These are phyloP conservation scores for Whalleya microplaca DNA, from an alignment of 2,329 filamentous ascomycete genomes.

Conservation along the genomic window DNA sequence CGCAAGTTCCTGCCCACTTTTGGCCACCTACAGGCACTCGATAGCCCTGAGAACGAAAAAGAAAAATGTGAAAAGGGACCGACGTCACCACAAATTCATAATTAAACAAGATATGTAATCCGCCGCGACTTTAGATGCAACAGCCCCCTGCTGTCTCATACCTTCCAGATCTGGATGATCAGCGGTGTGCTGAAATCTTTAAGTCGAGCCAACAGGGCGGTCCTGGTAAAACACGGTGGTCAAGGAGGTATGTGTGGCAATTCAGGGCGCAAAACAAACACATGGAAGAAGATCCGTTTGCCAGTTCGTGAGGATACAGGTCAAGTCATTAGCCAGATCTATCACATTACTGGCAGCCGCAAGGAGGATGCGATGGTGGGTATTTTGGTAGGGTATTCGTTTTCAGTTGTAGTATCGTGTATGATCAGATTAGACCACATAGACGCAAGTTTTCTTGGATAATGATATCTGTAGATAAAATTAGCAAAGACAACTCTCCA, in stretches of 20 bases:
- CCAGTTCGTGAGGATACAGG: slow-evolving; percentile 33
- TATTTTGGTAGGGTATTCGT: slow-evolving; percentile 28
- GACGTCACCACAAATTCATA: slow-evolving; percentile 43
- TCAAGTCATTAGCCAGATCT: slow-evolving; percentile 39
- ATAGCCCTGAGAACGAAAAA: slow-evolving; percentile 33
- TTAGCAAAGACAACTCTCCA: slow-evolving; percentile 45
- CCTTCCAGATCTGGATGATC: slow-evolving; percentile 29
- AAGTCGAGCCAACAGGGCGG: slow-evolving; percentile 22
- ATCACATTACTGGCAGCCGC: slow-evolving; percentile 37
- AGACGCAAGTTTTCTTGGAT: slow-evolving; percentile 98
- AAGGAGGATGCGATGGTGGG: slow-evolving; percentile 30
- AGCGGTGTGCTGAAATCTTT: slow-evolving; percentile 28
- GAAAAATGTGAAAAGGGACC: slow-evolving; percentile 34
- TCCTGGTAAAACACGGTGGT: slow-evolving; percentile 28
- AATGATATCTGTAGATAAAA: slow-evolving; percentile 78
- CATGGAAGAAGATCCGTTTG: slow-evolving; percentile 34
- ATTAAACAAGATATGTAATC: slow-evolving; percentile 58
- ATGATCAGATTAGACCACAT: slow-evolving; percentile 88
- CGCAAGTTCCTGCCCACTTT: slow-evolving; percentile 22
- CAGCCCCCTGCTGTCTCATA: slow-evolving; percentile 26
- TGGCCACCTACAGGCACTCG: slow-evolving; percentile 30
- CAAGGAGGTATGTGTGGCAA: slow-evolving; percentile 29
- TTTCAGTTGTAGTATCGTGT: slow-evolving; percentile 14
- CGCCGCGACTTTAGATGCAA: slow-evolving; percentile 43
- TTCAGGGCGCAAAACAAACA: slow-evolving; percentile 36